Conservation (phyloP, 257 asterid genomes). For the Solanum tarapatanum region DNA sequence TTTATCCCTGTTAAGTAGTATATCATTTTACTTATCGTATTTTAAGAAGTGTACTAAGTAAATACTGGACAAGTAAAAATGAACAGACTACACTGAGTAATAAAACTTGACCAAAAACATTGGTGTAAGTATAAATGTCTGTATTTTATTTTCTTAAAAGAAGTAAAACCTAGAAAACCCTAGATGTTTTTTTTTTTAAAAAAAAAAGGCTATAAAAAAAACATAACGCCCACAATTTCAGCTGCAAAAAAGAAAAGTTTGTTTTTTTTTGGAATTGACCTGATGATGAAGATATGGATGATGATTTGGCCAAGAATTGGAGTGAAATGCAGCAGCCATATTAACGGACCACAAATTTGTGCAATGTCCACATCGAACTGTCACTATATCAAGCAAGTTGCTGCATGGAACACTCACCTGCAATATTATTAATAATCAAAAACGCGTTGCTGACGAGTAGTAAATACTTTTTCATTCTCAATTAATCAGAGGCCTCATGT, state of each 20-base stretch:
- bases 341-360: conserved; percentile 73
- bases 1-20: no score
- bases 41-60: not conserved
- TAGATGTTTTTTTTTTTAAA: conserved; percentile 5
- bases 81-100: no score
- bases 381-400: conserved; percentile 67
- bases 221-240: conserved; percentile 44
- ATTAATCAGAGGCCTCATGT: no score
- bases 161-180: conserved; percentile 37
- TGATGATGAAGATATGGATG: conserved; percentile 14
- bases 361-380: conserved; percentile 92
- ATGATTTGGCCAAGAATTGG: conserved; percentile 23
- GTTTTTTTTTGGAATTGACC: not conserved
- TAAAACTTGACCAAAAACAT: not conserved
- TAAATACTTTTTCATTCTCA: not conserved
- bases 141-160: conserved; percentile 29
- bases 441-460: no score
- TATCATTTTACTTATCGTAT: no score
- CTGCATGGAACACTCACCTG: conserved; percentile 96
- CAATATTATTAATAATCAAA: not conserved
- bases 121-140: not conserved
- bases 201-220: not conserved
- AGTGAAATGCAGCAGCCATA: conserved; percentile 83
- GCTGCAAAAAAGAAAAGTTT: conserved; percentile 10
- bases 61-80: not conserved